Percentiles rank a stretch among this genome's conserved stretches.
Evolutionary conservation across 1,284 basidiomycete species (phyloP).

Genomic region (Athelia psychrophila): DNA sequence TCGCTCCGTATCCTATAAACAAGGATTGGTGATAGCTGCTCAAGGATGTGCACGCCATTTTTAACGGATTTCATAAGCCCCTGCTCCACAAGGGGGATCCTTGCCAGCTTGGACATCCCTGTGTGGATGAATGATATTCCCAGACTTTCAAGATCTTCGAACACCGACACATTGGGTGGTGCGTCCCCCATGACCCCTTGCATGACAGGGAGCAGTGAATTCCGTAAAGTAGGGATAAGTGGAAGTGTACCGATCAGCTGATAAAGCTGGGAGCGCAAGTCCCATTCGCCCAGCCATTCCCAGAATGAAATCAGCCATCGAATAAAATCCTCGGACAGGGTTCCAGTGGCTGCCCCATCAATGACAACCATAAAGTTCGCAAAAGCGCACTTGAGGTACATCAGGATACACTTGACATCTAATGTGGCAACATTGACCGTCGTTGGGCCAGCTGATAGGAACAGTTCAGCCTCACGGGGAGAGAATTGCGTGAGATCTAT

Average conservation of each 20-base stretch:
- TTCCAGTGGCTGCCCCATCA: slow-evolving; percentile 11
- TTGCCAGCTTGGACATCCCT: slow-evolving; percentile 14
- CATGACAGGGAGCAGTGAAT: slow-evolving; percentile 20
- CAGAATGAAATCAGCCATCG: slow-evolving; percentile 32
- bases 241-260: slow-evolving; percentile 16
- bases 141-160: slow-evolving; percentile 7
- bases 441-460: slow-evolving; percentile 18
- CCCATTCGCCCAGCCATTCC: slow-evolving; percentile 28
- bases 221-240: slow-evolving; percentile 27
- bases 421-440: slow-evolving; percentile 27
- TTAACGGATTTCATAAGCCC: not conserved
- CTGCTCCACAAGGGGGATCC: not conserved
- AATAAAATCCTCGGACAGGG: slow-evolving; percentile 13
- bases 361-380: slow-evolving; percentile 19
- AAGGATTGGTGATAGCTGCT: not conserved
- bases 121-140: slow-evolving; percentile 25
- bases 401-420: slow-evolving; percentile 18
- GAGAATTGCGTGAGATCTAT: slow-evolving; percentile 26
- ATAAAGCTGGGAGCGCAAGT: slow-evolving; percentile 15
- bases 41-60: not conserved
- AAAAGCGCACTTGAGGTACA: slow-evolving; percentile 22
- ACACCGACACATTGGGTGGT: not conserved
- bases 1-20: not conserved
- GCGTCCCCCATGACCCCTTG: slow-evolving; percentile 22
- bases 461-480: slow-evolving; percentile 12